phyloP scores from a whole-genome alignment of 768 basidiomycete genomes.

The Termitomyces sp. region DNA sequence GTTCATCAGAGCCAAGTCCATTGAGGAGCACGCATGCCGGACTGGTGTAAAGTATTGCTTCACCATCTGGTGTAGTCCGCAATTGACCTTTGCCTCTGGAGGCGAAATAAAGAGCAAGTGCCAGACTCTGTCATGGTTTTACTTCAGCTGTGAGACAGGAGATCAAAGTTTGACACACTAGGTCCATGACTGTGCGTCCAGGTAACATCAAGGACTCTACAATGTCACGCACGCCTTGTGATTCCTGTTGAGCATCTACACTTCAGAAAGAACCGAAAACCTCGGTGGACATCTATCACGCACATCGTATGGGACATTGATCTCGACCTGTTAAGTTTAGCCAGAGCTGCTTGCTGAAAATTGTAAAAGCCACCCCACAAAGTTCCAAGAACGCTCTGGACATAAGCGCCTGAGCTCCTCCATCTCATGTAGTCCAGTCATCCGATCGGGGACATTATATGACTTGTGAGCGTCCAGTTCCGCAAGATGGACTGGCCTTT shows the following conservation, averaged over 20 bases:
- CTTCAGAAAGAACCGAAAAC: neutral
- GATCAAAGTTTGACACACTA: slow-evolving; percentile 41
- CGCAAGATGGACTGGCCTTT: slow-evolving; percentile 14
- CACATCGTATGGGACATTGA: slow-evolving; percentile 80
- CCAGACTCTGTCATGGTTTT: slow-evolving; percentile 63
- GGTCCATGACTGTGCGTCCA: slow-evolving; percentile 81
- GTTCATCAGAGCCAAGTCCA: slow-evolving; percentile 92
- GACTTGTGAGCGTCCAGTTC: slow-evolving; percentile 15
- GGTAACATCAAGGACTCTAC: slow-evolving; percentile 78
- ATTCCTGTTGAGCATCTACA: slow-evolving; percentile 44
- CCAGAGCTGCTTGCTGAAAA: neutral
- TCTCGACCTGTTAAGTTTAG: slow-evolving; percentile 55
- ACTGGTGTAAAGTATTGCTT: slow-evolving; percentile 55
- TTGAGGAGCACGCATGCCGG: slow-evolving; percentile 79
- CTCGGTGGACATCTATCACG: neutral
- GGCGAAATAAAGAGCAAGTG: slow-evolving; percentile 90
- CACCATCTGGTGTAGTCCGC: slow-evolving; percentile 25
- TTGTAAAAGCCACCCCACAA: slow-evolving; percentile 41
- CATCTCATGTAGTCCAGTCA: slow-evolving; percentile 72
- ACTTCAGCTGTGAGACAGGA: neutral
- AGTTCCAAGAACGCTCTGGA: slow-evolving; percentile 83
- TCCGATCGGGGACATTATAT: slow-evolving; percentile 86
- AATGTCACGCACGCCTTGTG: slow-evolving; percentile 41
- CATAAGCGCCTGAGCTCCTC: slow-evolving; percentile 74
- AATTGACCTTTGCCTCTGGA: slow-evolving; percentile 71